Base-by-base conservation (phyloP, 192 early-diverging fungal species). In the Gaertneriomyces sp. region DNA sequence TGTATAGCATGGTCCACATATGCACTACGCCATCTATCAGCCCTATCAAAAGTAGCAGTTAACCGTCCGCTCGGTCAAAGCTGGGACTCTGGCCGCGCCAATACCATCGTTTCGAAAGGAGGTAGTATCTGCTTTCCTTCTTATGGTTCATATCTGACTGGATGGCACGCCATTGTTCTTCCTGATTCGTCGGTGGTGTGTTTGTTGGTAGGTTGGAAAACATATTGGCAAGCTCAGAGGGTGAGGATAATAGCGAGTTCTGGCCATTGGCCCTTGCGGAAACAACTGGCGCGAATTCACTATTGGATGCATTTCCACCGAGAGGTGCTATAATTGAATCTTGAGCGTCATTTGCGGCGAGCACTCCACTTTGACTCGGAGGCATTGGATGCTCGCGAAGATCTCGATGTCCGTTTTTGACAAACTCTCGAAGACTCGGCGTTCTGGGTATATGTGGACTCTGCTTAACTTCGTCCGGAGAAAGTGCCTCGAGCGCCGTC, bases 391-490 rank as follows among this genome's bases (percentile, higher is more conserved):
- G 25, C 25, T 33, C 25, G 25, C 25, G 25, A 33, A 33, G 25
- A 33, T 58, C n/a, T 38, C 56, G 56, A 38, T 39, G 17, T 6
- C 11, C 14, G 42, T 64, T 64, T 53, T 10, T 6, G 5, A 14
- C 66, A 68, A 60, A 68, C 42, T 9, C 42, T 51, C 25, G 47
- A 42, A 60, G 39, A 6, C 25, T 68, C 20, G 66, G 66, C 10
- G 66, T 68, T 16, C 66, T 43, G n/a, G 66, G 66, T 39, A 68
- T 25, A 50, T 68, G 66, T 11, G 66, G 66, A 33, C 66, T 68
- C 4, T 60, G 66, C 57, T 68, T 58, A 5, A 58, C 57, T 11
- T 55, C 12, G 17, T 68, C 66, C 12, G 66, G 66, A 45, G 66
- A 68, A 8, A 68, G 58, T 16, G 66, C 66, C 25, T 68, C 56